Evolutionary conservation across 1,284 basidiomycete species (phyloP).

Genomic region (Wolfiporia cocos): DNA sequence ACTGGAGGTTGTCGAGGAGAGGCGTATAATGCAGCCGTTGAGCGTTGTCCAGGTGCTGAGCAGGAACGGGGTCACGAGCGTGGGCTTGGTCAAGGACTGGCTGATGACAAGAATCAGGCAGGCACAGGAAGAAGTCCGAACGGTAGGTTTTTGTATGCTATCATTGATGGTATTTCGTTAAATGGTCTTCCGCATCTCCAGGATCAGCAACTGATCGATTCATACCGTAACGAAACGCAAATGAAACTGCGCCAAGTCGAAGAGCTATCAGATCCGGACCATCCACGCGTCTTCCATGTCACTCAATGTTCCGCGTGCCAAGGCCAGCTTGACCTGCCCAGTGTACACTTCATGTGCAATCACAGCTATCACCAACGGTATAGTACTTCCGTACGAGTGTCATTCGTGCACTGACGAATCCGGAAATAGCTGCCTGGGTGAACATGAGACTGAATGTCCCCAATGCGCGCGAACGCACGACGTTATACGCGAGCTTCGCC

Average conservation of each 20-base stretch:
- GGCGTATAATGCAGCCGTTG: conserved; percentile 81
- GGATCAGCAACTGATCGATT: conserved; percentile 81
- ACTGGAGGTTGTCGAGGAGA: conserved; percentile 72
- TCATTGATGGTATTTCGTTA: conserved; percentile 2
- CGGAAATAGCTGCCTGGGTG: conserved; percentile 70
- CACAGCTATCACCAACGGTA: conserved; percentile 95
- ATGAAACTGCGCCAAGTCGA: conserved; percentile 78
- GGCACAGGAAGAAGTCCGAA: conserved; percentile 72
- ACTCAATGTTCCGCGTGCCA: conserved; percentile 87
- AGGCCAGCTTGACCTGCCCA: conserved; percentile 87
- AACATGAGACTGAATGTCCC: conserved; percentile 86
- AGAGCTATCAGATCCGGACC: conserved; percentile 70
- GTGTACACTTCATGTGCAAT: conserved; percentile 96
- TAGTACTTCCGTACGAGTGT: conserved; percentile 15
- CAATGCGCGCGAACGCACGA: conserved; percentile 82
- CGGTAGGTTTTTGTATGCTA: conserved; percentile 42
- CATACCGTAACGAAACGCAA: conserved; percentile 84
- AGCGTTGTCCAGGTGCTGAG: conserved; percentile 87
- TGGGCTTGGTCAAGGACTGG: conserved; percentile 90
- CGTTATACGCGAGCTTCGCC: conserved; percentile 83
- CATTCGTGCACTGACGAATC: neutral
- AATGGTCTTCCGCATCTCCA: no score
- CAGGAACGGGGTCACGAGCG: conserved; percentile 80
- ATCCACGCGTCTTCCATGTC: conserved; percentile 89
- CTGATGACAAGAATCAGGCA: conserved; percentile 73